Base-by-base conservation (phyloP, 129 eudicot genomes). In the Chrysanthemum lavandulifolium region DNA sequence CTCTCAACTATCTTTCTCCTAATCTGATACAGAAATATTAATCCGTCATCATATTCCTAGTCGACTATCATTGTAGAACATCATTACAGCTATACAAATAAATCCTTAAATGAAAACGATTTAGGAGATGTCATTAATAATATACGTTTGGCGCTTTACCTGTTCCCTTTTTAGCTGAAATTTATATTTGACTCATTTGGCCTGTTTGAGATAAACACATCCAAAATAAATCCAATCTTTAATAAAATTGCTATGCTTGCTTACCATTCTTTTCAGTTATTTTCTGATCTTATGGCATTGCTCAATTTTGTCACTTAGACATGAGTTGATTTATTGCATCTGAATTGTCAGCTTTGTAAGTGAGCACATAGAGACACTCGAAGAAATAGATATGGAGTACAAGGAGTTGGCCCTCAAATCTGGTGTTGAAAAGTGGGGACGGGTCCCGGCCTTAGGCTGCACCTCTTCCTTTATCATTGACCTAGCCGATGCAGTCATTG, bases 321-420 rank as follows among this genome's bases (percentile, higher is more conserved):
- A 63, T 63, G 13, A 9, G 4, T 65, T 45, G 48, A 45, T 73
- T 19, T 45, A 15, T 15, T 56, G 55, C 50, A n/a, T 72, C 18
- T 77, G 49, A 29, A 45, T 68, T 78, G 29, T 51, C 84, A 92
- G 97, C 82, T 92, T 92, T 77, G 97, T 92, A 69, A 92, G 97
- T 49, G 97, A 92, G 82, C 97, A 92, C 78, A 89, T 92, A 83
- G 97, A 92, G 82, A 92, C 97, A 40, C 89, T 92, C 10, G 97
- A 89, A 80, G 97, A 92, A 80, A 92, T 92, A 58, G 97, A 92
- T 59, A 92, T 92, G 96, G 94, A 89, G 76, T 92, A 92, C 86
- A 89, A 67, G 83, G 88, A 92, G 50, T 53, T 92, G 80, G 97
- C 97, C 14, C 84, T 86, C 12, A 89, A 85, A 61, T 92, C 97